Conservation (phyloP, 305 asterid species). For the Euphrasia arctica region DNA sequence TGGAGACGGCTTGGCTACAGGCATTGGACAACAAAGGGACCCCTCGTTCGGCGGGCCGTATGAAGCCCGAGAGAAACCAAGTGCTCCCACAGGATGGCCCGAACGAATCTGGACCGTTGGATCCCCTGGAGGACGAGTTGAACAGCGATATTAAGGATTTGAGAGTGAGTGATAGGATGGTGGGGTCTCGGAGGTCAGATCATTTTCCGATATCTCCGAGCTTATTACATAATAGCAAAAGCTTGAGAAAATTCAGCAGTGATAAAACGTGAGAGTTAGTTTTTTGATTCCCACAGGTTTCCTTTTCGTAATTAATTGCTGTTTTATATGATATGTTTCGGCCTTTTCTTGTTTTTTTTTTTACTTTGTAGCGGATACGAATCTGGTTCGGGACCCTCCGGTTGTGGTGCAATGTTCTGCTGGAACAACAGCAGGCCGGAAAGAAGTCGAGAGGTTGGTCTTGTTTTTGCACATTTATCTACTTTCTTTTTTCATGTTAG, state of each 20-base stretch:
- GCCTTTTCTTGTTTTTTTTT: not conserved
- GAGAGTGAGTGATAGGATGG: conserved; percentile 35
- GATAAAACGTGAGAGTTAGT: conserved; percentile 59
- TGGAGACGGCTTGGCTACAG: conserved; percentile 91
- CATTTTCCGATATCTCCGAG: conserved; percentile 75
- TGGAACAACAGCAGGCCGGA: conserved; percentile 62
- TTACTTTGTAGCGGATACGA: conserved; percentile 60
- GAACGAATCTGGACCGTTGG: conserved; percentile 35
- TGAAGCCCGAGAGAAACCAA: conserved; percentile 82
- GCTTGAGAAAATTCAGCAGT: conserved; percentile 29
- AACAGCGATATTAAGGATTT: conserved; percentile 56
- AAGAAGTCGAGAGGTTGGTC: conserved; percentile 47
- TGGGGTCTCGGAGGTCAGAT: conserved; percentile 31
- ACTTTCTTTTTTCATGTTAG: not conserved
- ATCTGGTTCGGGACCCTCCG: conserved; percentile 66
- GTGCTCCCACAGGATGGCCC: conserved; percentile 69
- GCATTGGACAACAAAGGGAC: conserved; percentile 64
- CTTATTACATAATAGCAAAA: conserved; percentile 68
- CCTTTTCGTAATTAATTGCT: not conserved
- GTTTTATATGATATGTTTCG: not conserved
- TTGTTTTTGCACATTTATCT: not conserved
- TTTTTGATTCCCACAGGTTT: not conserved
- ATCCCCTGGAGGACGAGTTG: conserved; percentile 56
- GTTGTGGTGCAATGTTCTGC: conserved; percentile 82
- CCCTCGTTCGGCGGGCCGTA: conserved; percentile 49